phyloP scores from a whole-genome alignment of 2,329 filamentous ascomycete genomes.

The Colletotrichum sidae region DNA sequence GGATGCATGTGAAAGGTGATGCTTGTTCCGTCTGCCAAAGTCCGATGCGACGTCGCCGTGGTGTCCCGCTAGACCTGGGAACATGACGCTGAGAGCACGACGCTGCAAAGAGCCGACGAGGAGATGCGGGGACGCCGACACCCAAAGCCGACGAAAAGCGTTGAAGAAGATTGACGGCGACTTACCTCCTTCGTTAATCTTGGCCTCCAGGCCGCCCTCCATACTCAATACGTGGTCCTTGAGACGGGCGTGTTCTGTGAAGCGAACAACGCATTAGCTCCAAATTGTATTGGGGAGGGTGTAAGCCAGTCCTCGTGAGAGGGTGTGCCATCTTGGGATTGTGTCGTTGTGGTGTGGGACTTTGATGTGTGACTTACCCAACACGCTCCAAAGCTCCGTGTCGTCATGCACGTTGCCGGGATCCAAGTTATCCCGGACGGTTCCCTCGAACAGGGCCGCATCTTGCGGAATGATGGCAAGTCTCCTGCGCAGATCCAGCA shows the following conservation, averaged over 20 bases:
- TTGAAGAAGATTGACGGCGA: constrained; percentile 40
- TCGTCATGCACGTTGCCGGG: constrained; percentile 96
- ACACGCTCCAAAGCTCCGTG: constrained; percentile 94
- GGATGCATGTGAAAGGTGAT: constrained; percentile 33
- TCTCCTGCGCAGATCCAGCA: constrained; percentile 87
- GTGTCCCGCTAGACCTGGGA: constrained; percentile 11
- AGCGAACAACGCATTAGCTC: constrained; percentile 51
- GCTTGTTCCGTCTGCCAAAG: background rate
- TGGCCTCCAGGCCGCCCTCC: constrained; percentile 90
- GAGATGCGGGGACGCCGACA: constrained; percentile 41
- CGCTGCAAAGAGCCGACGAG: constrained; percentile 43
- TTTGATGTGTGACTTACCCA: constrained; percentile 71
- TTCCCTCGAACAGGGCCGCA: constrained; percentile 93
- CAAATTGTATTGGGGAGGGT: constrained; percentile 35
- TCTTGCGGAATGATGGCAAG: constrained; percentile 98
- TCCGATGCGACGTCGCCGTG: constrained; percentile 5
- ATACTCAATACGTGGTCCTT: constrained; percentile 90
- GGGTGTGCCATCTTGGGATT: constrained; percentile 30
- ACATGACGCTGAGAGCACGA: constrained; percentile 37
- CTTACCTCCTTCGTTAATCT: constrained; percentile 93
- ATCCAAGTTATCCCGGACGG: constrained; percentile 93
- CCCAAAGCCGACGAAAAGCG: constrained; percentile 44
- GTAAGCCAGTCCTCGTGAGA: constrained; percentile 18
- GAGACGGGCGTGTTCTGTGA: constrained; percentile 86
- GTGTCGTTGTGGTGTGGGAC: background rate